Base-by-base conservation (phyloP, 352 stramenopile genomes). In the Pythium rhizo-oryzae region DNA sequence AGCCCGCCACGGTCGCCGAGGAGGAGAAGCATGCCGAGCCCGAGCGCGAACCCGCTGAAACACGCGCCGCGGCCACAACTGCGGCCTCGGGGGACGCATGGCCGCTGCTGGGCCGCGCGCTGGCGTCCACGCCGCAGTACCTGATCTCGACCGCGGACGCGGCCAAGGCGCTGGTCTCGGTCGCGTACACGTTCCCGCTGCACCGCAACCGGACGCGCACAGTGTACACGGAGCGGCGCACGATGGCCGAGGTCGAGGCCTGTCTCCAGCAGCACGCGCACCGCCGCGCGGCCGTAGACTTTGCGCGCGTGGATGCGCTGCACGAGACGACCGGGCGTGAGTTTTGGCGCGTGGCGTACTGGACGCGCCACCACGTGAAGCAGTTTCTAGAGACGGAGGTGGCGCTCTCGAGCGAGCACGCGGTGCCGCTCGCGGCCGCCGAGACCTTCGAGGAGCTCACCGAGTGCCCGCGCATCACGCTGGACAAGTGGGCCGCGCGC, bases 391-490 rank as follows among this genome's bases (percentile, higher is more conserved):
- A 74, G 30, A 64, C 68, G n/a, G 53, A 62, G 8, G 68, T 74
- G 18, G 55, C 44, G 25, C 53, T 74, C 33, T 74, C 62, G 51
- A 62, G 60, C 9, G 39, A 51, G 8, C 54, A 13, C 23, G 33
- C 59, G 15, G 16, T 28, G 35, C 85, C 81, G 47, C 35, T 74
- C 35, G 41, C 51, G 23, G 52, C 49, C 53, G 43, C 19, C 25
- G 80, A 89, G 70, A 77, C 59, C 21, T 92, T 87, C 62, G 68
- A 89, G 30, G 75, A 89, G 18, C 58, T 92, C 24, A 90, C 80
- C 3, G 82, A 92, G 41, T 80, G 80, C 28, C 23, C 65, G 49
- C 74, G 82, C 6, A 70, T 86, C 12, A 74, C 79, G 37, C 63
- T 90, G 18, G 84, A 89, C 21, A 50, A 76, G 19, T 92, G 84